Evolutionary conservation across 345 rosid species (phyloP).

Genomic region (Euphorbia pulcherrima): DNA sequence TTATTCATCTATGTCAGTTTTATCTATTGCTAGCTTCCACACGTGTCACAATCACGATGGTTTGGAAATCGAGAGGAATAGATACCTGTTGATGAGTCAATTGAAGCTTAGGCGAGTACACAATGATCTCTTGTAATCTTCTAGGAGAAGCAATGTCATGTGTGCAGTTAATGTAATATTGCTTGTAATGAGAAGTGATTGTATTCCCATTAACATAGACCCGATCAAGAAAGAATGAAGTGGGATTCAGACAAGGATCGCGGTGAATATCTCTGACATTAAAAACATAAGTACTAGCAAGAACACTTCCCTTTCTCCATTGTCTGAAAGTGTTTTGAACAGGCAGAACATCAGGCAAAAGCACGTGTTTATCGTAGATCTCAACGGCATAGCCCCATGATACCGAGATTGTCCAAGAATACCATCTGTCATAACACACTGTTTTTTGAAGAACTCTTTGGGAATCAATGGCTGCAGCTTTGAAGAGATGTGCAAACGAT

Average conservation of each 20-base stretch:
- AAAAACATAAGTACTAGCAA: conserved; percentile 45
- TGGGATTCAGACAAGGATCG: conserved; percentile 69
- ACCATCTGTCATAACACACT: conserved; percentile 76
- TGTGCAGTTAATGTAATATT: conserved; percentile 46
- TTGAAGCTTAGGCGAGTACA: conserved; percentile 50
- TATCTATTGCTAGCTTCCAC: background rate
- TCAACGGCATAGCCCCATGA: conserved; percentile 87
- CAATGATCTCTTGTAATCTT: conserved; percentile 59
- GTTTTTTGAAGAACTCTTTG: conserved; percentile 64
- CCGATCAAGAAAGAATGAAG: conserved; percentile 54
- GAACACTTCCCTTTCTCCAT: conserved; percentile 41
- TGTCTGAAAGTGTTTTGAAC: conserved; percentile 61
- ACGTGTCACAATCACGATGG: background rate
- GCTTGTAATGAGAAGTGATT: conserved; percentile 47
- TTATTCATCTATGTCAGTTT: background rate
- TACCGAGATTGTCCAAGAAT: conserved; percentile 72
- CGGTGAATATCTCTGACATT: conserved; percentile 46
- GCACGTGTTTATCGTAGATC: conserved; percentile 40
- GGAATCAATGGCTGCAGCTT: conserved; percentile 54
- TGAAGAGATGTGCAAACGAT: conserved; percentile 48
- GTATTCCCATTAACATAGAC: conserved; percentile 19
- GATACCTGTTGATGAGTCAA: conserved; percentile 59
- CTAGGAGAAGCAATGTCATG: conserved; percentile 45
- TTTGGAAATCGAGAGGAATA: conserved; percentile 8
- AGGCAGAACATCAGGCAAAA: conserved; percentile 40